Conservation (phyloP, 2,329 filamentous ascomycete genomes). For the Diaporthe helianthi region DNA sequence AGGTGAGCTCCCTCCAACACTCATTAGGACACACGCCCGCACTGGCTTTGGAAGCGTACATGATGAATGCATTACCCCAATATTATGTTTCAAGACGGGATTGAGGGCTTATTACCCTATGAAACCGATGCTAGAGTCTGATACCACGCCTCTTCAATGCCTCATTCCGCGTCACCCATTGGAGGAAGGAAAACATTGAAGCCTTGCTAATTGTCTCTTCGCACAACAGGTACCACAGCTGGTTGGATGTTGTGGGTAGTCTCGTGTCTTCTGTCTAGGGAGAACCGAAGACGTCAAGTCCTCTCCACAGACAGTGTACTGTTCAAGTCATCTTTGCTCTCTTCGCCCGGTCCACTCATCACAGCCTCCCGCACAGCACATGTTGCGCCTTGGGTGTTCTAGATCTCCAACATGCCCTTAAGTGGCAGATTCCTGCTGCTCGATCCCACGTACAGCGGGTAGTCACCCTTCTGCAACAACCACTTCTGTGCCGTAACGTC, state of each 20-base stretch:
- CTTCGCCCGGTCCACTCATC: neutral
- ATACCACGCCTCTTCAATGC: slow-evolving; percentile 5
- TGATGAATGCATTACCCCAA: slow-evolving; percentile 38
- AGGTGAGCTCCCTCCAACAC: neutral
- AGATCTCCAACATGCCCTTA: slow-evolving; percentile 47
- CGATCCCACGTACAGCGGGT: slow-evolving; percentile 50
- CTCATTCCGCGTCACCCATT: neutral
- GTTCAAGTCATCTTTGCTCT: neutral
- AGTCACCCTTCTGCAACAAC: slow-evolving; percentile 53
- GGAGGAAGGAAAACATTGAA: neutral
- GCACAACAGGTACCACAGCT: neutral
- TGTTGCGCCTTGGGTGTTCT: neutral
- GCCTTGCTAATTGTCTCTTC: slow-evolving; percentile 1
- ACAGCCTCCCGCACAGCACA: neutral
- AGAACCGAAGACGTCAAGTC: too few relatives aligned
- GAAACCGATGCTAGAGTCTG: slow-evolving; percentile 42
- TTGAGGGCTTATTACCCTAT: slow-evolving; percentile 43
- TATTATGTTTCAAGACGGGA: slow-evolving; percentile 51
- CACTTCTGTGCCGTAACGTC: slow-evolving; percentile 64
- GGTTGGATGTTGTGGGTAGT: neutral
- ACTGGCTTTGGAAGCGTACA: slow-evolving; percentile 12
- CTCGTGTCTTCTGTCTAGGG: too few relatives aligned
- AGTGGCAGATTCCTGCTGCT: slow-evolving; percentile 59
- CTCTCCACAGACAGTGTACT: too few relatives aligned
- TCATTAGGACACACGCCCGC: neutral